These are phyloP conservation scores for Hortiboletus flavorubellus DNA, from an alignment of 768 basidiomycete species.

Conservation along the genomic window DNA sequence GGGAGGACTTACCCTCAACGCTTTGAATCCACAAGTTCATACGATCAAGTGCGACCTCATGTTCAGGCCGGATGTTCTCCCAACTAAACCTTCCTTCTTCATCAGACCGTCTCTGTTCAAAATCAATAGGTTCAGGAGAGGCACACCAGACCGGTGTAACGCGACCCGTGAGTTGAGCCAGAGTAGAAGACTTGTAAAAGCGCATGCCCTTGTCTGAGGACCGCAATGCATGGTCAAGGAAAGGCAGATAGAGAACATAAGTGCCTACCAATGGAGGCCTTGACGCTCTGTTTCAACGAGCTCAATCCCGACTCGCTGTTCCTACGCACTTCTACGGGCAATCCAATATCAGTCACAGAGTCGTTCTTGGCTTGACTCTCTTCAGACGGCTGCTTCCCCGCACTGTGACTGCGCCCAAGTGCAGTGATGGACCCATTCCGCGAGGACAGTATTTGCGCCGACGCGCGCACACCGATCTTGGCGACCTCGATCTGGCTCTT, in stretches of 20 bases:
- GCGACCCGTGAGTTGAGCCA: conserved; percentile 39
- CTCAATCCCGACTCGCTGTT: conserved; percentile 39
- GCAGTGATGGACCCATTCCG: conserved; percentile 21
- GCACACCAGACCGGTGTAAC: conserved; percentile 29
- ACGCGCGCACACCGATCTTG: conserved; percentile 25
- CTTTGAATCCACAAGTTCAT: conserved; percentile 82
- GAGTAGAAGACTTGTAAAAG: conserved; percentile 61
- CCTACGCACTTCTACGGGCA: conserved; percentile 26
- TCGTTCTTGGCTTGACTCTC: conserved; percentile 6
- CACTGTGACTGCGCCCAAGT: conserved; percentile 11
- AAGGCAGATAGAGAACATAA: not conserved
- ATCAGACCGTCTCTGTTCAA: conserved; percentile 31
- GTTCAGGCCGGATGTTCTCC: conserved; percentile 33
- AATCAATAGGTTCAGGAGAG: conserved; percentile 31
- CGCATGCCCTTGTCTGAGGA: conserved; percentile 63
- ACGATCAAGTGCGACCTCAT: conserved; percentile 46
- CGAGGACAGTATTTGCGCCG: conserved; percentile 28
- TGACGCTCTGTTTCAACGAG: conserved; percentile 67
- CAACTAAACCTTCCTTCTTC: conserved; percentile 34
- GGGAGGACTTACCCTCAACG: conserved; percentile 65
- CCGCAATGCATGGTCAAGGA: not conserved
- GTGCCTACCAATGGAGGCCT: conserved; percentile 65
- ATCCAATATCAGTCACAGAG: conserved; percentile 18
- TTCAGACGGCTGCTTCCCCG: conserved; percentile 8
- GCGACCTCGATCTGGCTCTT: conserved; percentile 30